Percentiles rank a stretch among this genome's conserved stretches.
Evolutionary conservation across 2,329 filamentous ascomycete genomes (phyloP).

Genomic region (Aspergillus sp.): DNA sequence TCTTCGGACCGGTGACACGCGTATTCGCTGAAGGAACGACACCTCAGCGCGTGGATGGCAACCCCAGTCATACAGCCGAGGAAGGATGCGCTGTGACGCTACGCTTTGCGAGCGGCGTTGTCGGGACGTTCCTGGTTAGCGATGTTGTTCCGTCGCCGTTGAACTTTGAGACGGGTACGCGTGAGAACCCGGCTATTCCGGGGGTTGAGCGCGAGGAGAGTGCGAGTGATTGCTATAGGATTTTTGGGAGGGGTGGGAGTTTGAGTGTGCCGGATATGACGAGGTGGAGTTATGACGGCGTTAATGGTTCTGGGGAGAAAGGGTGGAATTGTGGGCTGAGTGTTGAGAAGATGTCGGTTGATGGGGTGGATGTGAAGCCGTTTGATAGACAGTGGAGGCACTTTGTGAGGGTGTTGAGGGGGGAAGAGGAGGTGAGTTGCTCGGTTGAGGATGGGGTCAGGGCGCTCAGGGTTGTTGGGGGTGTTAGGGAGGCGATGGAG

Average conservation of each 20-base stretch:
- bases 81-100: conserved; percentile 58
- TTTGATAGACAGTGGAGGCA: conserved; percentile 56
- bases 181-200: conserved; percentile 58
- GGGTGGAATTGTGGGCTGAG: conserved; percentile 44
- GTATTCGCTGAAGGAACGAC: conserved; percentile 52
- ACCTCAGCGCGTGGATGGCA: conserved; percentile 38
- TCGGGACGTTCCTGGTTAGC: conserved; percentile 58
- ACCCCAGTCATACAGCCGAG: conserved; percentile 47
- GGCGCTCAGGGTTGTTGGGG: conserved; percentile 55
- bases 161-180: conserved; percentile 58
- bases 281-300: conserved; percentile 47
- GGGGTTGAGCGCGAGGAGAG: conserved; percentile 25
- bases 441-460: conserved; percentile 51
- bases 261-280: conserved; percentile 57
- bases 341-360: conserved; percentile 30
- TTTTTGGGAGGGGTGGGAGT: conserved; percentile 54
- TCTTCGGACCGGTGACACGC: conserved; percentile 54
- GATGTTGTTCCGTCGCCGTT: conserved; percentile 54
- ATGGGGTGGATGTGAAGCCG: conserved; percentile 36
- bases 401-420: conserved; percentile 51
- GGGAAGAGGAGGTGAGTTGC: conserved; percentile 47
- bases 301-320: conserved; percentile 27
- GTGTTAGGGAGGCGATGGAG: conserved; percentile 48
- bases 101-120: conserved; percentile 53
- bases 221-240: conserved; percentile 51